phyloP scores from a whole-genome alignment of 78 protist species.

The Dictyostelium capitatum region DNA sequence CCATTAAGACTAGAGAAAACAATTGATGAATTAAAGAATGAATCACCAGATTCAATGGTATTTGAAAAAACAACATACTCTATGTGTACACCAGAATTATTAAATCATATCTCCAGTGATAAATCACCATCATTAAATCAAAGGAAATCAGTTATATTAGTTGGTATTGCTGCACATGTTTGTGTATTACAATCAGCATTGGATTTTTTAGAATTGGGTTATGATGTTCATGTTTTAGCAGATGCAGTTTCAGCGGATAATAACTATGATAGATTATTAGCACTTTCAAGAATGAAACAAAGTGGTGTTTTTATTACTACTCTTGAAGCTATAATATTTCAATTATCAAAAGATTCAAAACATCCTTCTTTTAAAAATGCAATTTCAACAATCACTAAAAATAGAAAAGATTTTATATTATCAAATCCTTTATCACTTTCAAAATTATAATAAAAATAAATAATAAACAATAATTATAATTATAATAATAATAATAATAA shows the following conservation, averaged over 20 bases:
- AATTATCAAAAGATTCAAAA: not conserved
- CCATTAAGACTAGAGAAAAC: constrained; percentile 72
- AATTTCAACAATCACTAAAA: no score
- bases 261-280: constrained; percentile 9
- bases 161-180: constrained; percentile 85
- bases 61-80: constrained; percentile 71
- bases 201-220: constrained; percentile 77
- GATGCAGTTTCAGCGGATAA: constrained; percentile 72
- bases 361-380: no score
- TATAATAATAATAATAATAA: no score
- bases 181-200: constrained; percentile 84
- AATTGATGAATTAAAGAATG: constrained; percentile 17
- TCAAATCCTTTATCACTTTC: no score
- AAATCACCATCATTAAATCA: not conserved
- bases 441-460: no score
- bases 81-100: constrained; percentile 73
- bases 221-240: constrained; percentile 79
- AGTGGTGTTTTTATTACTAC: constrained; percentile 40
- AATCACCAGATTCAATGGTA: not conserved
- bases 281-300: constrained; percentile 77
- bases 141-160: constrained; percentile 41
- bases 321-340: not conserved
- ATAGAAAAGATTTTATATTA: no score
- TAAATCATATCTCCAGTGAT: not conserved
- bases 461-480: no score